Conservation (phyloP, 1,139 yeast species). For the Blastobotrys ciferrii region DNA sequence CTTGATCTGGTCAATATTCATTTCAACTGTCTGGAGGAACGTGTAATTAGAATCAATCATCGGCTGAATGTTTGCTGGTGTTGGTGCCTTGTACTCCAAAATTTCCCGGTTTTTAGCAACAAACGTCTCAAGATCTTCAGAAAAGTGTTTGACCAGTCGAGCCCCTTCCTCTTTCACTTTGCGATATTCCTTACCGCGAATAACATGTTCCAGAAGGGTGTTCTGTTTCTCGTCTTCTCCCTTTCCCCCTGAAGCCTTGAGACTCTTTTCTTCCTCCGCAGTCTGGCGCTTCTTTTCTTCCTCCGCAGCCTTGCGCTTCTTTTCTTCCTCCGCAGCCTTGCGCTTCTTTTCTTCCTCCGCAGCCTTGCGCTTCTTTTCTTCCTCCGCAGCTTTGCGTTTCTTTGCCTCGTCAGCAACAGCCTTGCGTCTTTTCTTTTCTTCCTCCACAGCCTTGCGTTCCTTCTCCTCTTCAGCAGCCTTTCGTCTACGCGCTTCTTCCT, state of each 20-base stretch:
- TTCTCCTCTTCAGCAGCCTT: not conserved
- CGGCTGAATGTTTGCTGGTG: too few relatives aligned
- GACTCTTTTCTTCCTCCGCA: not conserved
- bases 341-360: slow-evolving; percentile 3
- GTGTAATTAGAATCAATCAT: too few relatives aligned
- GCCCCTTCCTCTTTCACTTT: not conserved
- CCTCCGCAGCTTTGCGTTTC: slow-evolving; percentile 1
- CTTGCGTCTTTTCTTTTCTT: slow-evolving; percentile 1
- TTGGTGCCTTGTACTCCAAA: too few relatives aligned
- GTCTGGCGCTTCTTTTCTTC: not conserved
- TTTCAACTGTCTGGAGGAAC: too few relatives aligned
- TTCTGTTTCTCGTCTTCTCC: not conserved
- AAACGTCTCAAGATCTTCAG: too few relatives aligned
- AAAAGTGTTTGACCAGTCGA: too few relatives aligned
- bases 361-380: slow-evolving; percentile 5
- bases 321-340: not conserved
- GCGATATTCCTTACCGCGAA: too few relatives aligned
- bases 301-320: not conserved
- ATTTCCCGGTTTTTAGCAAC: too few relatives aligned
- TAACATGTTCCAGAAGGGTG: not conserved
- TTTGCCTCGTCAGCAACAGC: not conserved
- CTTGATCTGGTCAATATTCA: too few relatives aligned
- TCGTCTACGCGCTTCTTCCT: slow-evolving; percentile 1
- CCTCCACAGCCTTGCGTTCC: slow-evolving; percentile 4
- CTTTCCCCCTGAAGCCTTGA: not conserved